phyloP scores from a whole-genome alignment of 768 basidiomycete genomes.

The Suillus americanus region DNA sequence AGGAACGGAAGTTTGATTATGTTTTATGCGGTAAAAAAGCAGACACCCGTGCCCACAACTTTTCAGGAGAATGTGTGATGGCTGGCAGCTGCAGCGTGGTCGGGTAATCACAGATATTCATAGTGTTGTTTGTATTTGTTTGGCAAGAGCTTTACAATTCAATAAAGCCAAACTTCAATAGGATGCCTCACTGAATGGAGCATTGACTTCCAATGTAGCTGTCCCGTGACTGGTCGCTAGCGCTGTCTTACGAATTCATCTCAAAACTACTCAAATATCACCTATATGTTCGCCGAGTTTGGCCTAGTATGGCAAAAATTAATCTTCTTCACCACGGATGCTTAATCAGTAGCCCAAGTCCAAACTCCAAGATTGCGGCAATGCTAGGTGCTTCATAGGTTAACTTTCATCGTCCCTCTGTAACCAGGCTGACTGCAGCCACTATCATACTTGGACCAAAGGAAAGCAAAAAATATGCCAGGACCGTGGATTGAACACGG shows the following conservation, averaged over 20 bases:
- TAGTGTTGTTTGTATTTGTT: not conserved
- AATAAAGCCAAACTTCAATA: not conserved
- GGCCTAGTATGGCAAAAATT: too few species aligned
- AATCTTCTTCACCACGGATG: too few species aligned
- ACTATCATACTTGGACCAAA: not conserved
- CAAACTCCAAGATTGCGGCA: not conserved
- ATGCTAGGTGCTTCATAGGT: not conserved
- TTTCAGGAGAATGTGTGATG: not conserved
- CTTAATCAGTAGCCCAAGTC: not conserved
- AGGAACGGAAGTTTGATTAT: not conserved
- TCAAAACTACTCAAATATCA: too few species aligned
- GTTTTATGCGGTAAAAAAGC: not conserved
- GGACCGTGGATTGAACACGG: slow-evolving; percentile 45
- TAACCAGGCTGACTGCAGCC: not conserved
- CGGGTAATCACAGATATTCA: too few species aligned
- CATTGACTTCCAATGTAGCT: too few species aligned
- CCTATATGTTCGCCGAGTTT: too few species aligned
- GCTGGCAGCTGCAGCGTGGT: not conserved
- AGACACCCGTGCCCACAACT: not conserved
- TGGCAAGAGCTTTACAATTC: slow-evolving; percentile 1
- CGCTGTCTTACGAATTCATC: not conserved
- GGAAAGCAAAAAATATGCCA: slow-evolving; percentile 31
- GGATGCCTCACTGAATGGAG: not conserved
- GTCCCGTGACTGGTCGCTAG: not conserved
- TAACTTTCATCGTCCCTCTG: not conserved